Conservation (phyloP, 306 rosid species). For the Rosa persica region DNA sequence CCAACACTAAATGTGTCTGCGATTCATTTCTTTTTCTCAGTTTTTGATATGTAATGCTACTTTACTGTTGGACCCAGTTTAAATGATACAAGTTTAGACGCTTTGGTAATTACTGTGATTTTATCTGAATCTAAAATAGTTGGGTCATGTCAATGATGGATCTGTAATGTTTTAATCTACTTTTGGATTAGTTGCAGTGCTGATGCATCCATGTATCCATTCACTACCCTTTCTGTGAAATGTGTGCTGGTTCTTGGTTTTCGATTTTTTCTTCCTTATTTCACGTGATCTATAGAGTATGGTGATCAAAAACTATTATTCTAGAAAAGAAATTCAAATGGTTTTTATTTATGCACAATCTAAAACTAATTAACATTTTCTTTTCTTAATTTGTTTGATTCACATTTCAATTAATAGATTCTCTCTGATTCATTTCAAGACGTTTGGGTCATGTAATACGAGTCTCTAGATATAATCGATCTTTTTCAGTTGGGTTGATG, state of each 20-base stretch:
- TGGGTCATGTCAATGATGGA: neutral
- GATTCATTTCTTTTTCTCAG: neutral
- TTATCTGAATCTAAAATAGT: neutral
- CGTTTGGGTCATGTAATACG: too few species aligned
- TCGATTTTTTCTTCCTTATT: neutral
- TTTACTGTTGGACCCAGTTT: too few species aligned
- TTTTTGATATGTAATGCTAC: neutral
- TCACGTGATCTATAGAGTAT: constrained; percentile 17
- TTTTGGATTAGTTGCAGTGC: neutral
- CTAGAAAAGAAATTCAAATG: neutral
- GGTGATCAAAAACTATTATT: neutral
- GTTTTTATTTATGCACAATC: neutral
- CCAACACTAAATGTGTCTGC: neutral
- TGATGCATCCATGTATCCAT: too few species aligned
- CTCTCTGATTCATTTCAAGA: too few species aligned
- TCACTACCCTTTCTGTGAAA: neutral
- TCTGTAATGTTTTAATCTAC: neutral
- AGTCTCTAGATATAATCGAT: neutral
- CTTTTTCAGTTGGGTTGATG: neutral
- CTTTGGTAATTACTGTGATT: constrained; percentile 3
- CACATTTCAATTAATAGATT: too few species aligned
- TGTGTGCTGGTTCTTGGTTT: too few species aligned
- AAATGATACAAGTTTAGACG: neutral
- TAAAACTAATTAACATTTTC: too few species aligned
- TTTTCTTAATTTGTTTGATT: too few species aligned